phyloP scores from a whole-genome alignment of 768 basidiomycete species.

The Leccinum longicurvipes region DNA sequence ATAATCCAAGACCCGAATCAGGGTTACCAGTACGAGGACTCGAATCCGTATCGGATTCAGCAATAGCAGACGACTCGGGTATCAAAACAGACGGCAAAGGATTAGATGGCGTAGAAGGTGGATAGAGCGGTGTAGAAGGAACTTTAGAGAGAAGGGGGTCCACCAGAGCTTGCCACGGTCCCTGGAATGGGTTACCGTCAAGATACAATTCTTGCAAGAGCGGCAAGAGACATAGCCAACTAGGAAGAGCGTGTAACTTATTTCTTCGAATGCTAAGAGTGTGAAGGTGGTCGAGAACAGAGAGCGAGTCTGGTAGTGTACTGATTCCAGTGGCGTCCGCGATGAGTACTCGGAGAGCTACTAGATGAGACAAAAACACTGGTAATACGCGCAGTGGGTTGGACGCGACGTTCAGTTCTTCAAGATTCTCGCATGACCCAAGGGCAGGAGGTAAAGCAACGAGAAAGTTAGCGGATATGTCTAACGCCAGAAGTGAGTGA shows the following conservation, averaged over 20 bases:
- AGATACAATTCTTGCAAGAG: conserved; percentile 82
- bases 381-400: conserved; percentile 94
- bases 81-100: conserved; percentile 48
- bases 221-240: conserved; percentile 90
- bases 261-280: conserved; percentile 89
- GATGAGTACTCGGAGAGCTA: conserved; percentile 80
- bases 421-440: conserved; percentile 73
- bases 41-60: conserved; percentile 54
- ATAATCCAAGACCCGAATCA: conserved; percentile 25
- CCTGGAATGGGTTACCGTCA: conserved; percentile 96
- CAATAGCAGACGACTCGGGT: conserved; percentile 42
- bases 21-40: conserved; percentile 44
- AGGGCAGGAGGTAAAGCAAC: conserved; percentile 80
- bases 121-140: conserved; percentile 59
- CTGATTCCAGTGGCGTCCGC: conserved; percentile 87
- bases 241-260: conserved; percentile 83
- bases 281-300: conserved; percentile 74
- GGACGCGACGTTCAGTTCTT: conserved; percentile 90
- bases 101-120: conserved; percentile 61
- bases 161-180: conserved; percentile 87
- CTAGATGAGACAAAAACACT: conserved; percentile 73
- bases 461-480: conserved; percentile 88
- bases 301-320: conserved; percentile 72
- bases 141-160: conserved; percentile 73
- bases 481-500: conserved; percentile 81